Conservation (phyloP, 768 basidiomycete genomes). For the Neoboletus magnificus region DNA sequence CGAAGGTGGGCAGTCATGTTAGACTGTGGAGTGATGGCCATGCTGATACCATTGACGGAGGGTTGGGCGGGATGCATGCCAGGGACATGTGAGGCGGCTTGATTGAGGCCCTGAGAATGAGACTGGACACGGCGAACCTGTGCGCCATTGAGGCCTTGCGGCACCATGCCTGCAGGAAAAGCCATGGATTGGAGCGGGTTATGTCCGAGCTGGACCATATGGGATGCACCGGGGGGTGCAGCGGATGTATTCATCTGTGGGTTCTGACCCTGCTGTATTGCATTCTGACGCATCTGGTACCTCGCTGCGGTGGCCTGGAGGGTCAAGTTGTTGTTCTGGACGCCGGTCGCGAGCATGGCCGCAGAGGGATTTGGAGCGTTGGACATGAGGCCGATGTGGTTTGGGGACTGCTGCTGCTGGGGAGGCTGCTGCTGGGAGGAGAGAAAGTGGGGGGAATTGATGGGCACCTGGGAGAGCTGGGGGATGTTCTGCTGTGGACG, state of each 20-base stretch:
- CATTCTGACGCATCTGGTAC: slow-evolving; percentile 35
- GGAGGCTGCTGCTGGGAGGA: slow-evolving; percentile 37
- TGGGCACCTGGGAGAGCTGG: slow-evolving; percentile 40
- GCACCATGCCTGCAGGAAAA: slow-evolving; percentile 44
- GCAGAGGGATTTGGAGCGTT: slow-evolving; percentile 36
- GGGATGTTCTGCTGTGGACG: slow-evolving; percentile 40
- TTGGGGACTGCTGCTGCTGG: slow-evolving; percentile 32
- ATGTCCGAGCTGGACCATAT: slow-evolving; percentile 31
- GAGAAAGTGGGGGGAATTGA: slow-evolving; percentile 34
- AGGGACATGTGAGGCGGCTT: slow-evolving; percentile 33
- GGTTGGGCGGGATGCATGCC: slow-evolving; percentile 37
- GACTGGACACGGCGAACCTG: slow-evolving; percentile 53
- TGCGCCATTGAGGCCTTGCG: slow-evolving; percentile 35
- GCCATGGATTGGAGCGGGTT: slow-evolving; percentile 40
- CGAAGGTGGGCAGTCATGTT: slow-evolving; percentile 39
- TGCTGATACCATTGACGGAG: slow-evolving; percentile 35
- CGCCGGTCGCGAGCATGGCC: slow-evolving; percentile 35
- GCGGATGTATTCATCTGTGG: slow-evolving; percentile 34
- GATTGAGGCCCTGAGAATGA: slow-evolving; percentile 49
- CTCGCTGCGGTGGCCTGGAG: slow-evolving; percentile 24
- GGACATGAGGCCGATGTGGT: slow-evolving; percentile 37
- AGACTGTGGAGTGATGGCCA: slow-evolving; percentile 45
- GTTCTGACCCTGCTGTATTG: slow-evolving; percentile 38
- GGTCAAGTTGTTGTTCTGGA: slow-evolving; percentile 24
- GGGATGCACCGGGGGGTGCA: slow-evolving; percentile 26